Base-by-base conservation (phyloP, 140 eudicot species). In the Stevia rebaudiana region DNA sequence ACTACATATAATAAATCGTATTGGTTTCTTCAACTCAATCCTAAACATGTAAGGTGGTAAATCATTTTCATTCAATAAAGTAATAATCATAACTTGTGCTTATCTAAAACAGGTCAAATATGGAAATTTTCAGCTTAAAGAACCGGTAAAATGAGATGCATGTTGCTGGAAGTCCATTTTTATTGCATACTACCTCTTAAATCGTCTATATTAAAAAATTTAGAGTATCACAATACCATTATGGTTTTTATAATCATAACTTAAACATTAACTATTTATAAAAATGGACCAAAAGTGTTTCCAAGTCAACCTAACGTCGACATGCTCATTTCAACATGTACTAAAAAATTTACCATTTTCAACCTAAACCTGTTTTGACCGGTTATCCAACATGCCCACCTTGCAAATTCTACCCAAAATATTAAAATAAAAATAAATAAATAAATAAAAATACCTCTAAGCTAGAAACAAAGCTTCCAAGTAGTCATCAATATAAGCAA, bases 401-500 rank as follows among this genome's bases (percentile, higher is more conserved):
- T 67, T 18, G 21, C 17, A 42, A 15, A 25, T 31, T 3, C 31
- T 23, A 36, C 11, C n/a, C n/a, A n/a, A n/a, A n/a, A n/a, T n/a
- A n/a, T n/a, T n/a, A n/a, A n/a, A n/a, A n/a, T n/a, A n/a, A n/a
- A n/a, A n/a, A n/a, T n/a, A 59, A 75, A 22, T 0, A 60, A 51
- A 19, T 18, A 56, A 65, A 22, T 17, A 18, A 21, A 21, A 42
- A 11, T 74, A 79, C 64, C 71, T 64, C 62, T 71, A 62, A 77
- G 23, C 74, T 59, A 64, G 73, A 76, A 92, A 81, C 59, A 92
- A 71, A 77, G 96, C 95, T 81, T 92, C 98, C 77, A 92, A 73
- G 75, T 80, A 85, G 43, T 92, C 98, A 69, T 92, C 98, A 71
- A 92, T 78, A 68, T 92, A 92, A 35, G 98, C 98, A 67, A 92